Percentiles rank a stretch among this genome's conserved stretches.
Conservation (phyloP, 768 basidiomycete species). For the Psilocybe azurescens region DNA sequence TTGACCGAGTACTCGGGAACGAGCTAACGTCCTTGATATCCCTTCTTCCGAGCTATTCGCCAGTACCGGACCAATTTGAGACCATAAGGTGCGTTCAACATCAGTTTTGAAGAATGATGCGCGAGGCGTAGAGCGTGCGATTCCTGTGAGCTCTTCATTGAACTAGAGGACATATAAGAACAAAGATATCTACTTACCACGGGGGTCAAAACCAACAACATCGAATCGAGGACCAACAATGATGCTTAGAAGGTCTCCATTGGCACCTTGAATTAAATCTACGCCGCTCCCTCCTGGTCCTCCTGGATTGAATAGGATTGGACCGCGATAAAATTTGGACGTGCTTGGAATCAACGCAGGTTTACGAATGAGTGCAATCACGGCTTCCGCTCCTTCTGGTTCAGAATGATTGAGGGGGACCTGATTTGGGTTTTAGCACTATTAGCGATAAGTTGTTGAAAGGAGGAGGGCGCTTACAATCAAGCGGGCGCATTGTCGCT, state of each 20-base stretch:
- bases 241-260: slow-evolving; percentile 30
- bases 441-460: background rate
- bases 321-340: slow-evolving; percentile 42
- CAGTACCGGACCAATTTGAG: slow-evolving; percentile 13
- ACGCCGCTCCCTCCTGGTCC: slow-evolving; percentile 54
- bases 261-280: slow-evolving; percentile 21
- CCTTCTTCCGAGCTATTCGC: slow-evolving; percentile 31
- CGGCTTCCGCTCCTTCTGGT: slow-evolving; percentile 39
- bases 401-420: slow-evolving; percentile 34
- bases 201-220: slow-evolving; percentile 54
- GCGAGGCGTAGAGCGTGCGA: slow-evolving; percentile 40
- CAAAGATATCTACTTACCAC: slow-evolving; percentile 33
- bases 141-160: slow-evolving; percentile 27
- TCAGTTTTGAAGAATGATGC: slow-evolving; percentile 39
- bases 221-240: slow-evolving; percentile 52
- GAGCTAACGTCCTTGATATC: slow-evolving; percentile 37
- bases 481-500: slow-evolving; percentile 17
- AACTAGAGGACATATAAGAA: background rate
- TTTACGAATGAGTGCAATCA: slow-evolving; percentile 49
- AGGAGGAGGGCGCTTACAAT: slow-evolving; percentile 5
- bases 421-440: background rate
- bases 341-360: slow-evolving; percentile 33
- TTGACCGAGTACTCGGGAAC: slow-evolving; percentile 29
- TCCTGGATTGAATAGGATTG: slow-evolving; percentile 50
- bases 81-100: slow-evolving; percentile 32